These are phyloP conservation scores for Carex arenaria DNA, from an alignment of 202 grass and related monocot genomes.

Conservation along the genomic window DNA sequence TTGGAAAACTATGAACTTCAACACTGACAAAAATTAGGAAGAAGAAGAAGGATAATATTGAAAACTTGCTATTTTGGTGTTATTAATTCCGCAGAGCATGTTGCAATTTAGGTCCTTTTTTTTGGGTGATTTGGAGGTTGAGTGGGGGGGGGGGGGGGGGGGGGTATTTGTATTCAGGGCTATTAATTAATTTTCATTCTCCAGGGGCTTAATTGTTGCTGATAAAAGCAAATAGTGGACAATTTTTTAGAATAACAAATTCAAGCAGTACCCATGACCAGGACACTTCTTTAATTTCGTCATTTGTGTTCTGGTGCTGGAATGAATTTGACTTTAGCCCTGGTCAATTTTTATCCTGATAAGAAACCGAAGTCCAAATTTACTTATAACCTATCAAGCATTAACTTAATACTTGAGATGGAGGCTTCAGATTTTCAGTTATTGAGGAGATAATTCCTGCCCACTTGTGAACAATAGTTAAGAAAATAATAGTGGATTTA, in stretches of 20 bases:
- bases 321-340: neutral
- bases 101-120: neutral
- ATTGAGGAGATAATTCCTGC: neutral
- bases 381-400: neutral
- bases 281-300: neutral
- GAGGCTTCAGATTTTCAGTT: neutral
- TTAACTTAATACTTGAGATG: neutral
- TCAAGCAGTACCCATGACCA: neutral
- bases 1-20: neutral
- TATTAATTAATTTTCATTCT: neutral
- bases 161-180: neutral
- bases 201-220: neutral
- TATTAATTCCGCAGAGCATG: neutral
- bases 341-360: neutral
- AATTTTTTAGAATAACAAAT: neutral
- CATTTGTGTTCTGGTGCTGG: neutral
- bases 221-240: neutral
- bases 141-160: neutral
- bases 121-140: neutral
- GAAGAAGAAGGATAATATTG: neutral
- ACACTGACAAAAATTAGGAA: neutral
- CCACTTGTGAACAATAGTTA: neutral
- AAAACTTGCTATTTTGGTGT: neutral
- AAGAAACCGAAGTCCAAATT: neutral
- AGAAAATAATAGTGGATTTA: neutral